phyloP scores from a whole-genome alignment of 305 asterid genomes.

The Vinca major region DNA sequence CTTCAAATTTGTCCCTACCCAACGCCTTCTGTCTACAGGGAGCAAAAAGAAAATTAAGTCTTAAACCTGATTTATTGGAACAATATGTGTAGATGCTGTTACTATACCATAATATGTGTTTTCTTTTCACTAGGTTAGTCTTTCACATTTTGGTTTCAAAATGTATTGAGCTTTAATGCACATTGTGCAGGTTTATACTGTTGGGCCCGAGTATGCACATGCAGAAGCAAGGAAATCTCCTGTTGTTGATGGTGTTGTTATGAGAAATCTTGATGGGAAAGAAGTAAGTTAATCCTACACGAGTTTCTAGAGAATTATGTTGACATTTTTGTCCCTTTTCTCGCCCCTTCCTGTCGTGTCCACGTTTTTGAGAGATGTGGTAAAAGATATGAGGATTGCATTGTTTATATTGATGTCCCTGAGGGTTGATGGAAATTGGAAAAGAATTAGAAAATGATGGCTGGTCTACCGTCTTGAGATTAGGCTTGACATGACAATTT shows the following conservation, averaged over 20 bases:
- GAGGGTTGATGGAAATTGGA: not conserved
- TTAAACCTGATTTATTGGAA: no score
- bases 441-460: not conserved
- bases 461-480: not conserved
- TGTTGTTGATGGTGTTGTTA: slow-evolving; percentile 99
- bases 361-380: no score
- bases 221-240: slow-evolving; percentile 99
- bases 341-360: no score
- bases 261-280: slow-evolving; percentile 98
- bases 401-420: not conserved
- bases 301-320: not conserved
- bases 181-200: slow-evolving; percentile 72
- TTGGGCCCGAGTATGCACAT: slow-evolving; percentile 98
- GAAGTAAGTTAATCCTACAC: slow-evolving; percentile 45
- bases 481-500: not conserved
- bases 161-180: not conserved
- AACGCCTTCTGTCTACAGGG: no score
- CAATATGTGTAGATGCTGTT: no score
- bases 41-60: no score
- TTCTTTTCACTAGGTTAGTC: no score
- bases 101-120: no score
- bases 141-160: not conserved
- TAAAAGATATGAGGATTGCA: not conserved
- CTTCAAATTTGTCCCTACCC: not conserved
- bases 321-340: not conserved